Conservation (phyloP, 169 alveolate genomes). For the Plasmodium coatneyi region DNA sequence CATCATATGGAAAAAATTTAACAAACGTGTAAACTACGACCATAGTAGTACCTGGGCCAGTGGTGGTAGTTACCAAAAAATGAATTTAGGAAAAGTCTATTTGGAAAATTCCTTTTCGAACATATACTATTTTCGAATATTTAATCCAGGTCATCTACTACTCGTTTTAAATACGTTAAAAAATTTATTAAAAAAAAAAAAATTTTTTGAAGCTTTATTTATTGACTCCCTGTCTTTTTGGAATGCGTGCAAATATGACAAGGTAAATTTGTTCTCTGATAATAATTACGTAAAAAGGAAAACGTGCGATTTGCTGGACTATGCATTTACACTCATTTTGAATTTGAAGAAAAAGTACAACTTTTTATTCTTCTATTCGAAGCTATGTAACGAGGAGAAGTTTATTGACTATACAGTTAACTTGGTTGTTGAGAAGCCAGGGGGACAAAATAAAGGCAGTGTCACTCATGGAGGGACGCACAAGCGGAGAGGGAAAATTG, state of each 20-base stretch:
- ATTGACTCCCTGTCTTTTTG: slow-evolving; percentile 68
- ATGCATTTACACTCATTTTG: slow-evolving; percentile 71
- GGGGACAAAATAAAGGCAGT: neutral
- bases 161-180: slow-evolving; percentile 53
- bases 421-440: slow-evolving; percentile 13
- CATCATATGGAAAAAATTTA: slow-evolving; percentile 33
- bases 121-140: slow-evolving; percentile 55
- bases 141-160: slow-evolving; percentile 71
- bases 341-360: slow-evolving; percentile 50
- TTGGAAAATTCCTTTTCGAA: slow-evolving; percentile 53
- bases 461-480: neutral
- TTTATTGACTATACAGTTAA: slow-evolving; percentile 63
- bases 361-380: slow-evolving; percentile 62
- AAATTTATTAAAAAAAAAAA: slow-evolving; percentile 53
- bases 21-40: slow-evolving; percentile 10
- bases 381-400: slow-evolving; percentile 44
- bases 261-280: slow-evolving; percentile 70
- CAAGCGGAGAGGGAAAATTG: neutral
- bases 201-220: slow-evolving; percentile 45
- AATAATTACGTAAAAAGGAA: slow-evolving; percentile 63
- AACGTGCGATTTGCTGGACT: slow-evolving; percentile 52
- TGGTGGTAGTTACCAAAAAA: neutral
- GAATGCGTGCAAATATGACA: slow-evolving; percentile 70
- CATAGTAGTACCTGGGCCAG: neutral
- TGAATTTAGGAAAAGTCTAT: slow-evolving; percentile 15